Base-by-base conservation (phyloP, 1,139 yeast species). In the Nakaseomyces nivariensis region DNA sequence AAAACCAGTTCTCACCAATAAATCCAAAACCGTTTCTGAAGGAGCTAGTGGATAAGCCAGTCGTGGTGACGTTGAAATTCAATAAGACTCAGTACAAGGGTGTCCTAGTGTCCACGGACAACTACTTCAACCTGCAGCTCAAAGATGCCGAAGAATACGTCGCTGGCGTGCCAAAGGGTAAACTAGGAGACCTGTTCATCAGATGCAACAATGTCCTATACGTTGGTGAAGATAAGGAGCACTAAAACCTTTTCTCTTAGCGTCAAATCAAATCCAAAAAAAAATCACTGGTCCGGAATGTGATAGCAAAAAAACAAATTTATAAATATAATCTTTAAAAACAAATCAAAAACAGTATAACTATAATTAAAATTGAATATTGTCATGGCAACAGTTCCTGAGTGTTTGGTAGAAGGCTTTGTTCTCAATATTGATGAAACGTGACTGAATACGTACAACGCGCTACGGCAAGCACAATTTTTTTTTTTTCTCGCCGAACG, bases 11-110 rank as follows among this genome's bases (percentile, higher is more conserved):
- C 57, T 82, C 81, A 56, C 94, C 94, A 13, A 73, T 84, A 22
- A 90, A 90, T 63, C 98, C 98, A 26, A 89, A 86, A 66, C 97
- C 97, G 32, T 92, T 84, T 59, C 72, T 92, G 49, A 84, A 84
- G 55, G 82, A 85, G 26, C 77, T 92, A 45, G 74, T 85, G 24
- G 82, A 84, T 51, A 76, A 81, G 54, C 72, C 72, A 25, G 89
- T 92, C 13, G 70, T 83, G n/a, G 95, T 92, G n/a, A 78, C 92
- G 50, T 76, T 92, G 55, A 92, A 92, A 67, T 94, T 96, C 85
- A 92, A 89, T 63, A 79, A 79, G 56, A 85, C 96, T n/a, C 95
- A 89, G 64, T 92, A 92, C 68, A 76, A 72, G 53, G 98, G 98
- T 0, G 76, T 67, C n/a, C 74, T 92, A 46, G 70, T 81, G 13